These are phyloP conservation scores for Panellus pusillus DNA, from an alignment of 768 basidiomycete genomes.

Conservation along the genomic window DNA sequence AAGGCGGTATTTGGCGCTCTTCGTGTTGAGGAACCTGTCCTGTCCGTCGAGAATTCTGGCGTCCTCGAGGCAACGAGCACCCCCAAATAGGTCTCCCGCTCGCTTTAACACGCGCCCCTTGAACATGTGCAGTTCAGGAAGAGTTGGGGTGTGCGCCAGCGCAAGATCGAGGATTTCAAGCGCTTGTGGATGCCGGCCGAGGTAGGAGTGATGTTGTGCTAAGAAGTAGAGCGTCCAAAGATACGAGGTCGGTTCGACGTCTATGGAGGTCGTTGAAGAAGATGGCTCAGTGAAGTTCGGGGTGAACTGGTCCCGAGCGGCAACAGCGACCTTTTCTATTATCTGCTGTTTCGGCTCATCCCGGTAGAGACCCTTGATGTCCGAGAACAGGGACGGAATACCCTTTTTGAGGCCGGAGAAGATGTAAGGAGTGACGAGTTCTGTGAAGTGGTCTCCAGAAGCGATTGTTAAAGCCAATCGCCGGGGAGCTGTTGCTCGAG, in stretches of 20 bases:
- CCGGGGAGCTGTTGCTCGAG: slow-evolving; percentile 67
- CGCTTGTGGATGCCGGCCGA: slow-evolving; percentile 52
- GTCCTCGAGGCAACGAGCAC: slow-evolving; percentile 74
- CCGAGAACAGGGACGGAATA: slow-evolving; percentile 90
- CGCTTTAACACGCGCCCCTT: slow-evolving; percentile 86
- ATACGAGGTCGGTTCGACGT: slow-evolving; percentile 72
- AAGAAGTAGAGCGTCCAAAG: slow-evolving; percentile 97
- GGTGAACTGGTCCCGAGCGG: slow-evolving; percentile 38
- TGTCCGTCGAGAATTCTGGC: slow-evolving; percentile 88
- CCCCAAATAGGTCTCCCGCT: slow-evolving; percentile 74
- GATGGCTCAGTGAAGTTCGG: slow-evolving; percentile 23
- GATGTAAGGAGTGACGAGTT: slow-evolving; percentile 67
- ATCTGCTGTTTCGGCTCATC: slow-evolving; percentile 61
- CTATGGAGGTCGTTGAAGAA: slow-evolving; percentile 22
- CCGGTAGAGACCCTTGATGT: slow-evolving; percentile 82
- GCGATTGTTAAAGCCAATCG: slow-evolving; percentile 74
- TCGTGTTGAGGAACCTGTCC: slow-evolving; percentile 93
- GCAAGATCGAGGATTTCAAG: slow-evolving; percentile 66
- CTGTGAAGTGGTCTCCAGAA: slow-evolving; percentile 65
- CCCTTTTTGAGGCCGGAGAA: slow-evolving; percentile 73
- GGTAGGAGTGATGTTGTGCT: slow-evolving; percentile 80
- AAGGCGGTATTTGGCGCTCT: slow-evolving; percentile 87
- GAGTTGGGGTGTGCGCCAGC: slow-evolving; percentile 83
- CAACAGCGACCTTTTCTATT: slow-evolving; percentile 71
- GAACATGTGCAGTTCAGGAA: slow-evolving; percentile 86